Evolutionary conservation across 2,329 filamentous ascomycete genomes (phyloP), one percentile per base, ranked within the genome.

Genomic region (Xenoacremonium recifei): DNA sequence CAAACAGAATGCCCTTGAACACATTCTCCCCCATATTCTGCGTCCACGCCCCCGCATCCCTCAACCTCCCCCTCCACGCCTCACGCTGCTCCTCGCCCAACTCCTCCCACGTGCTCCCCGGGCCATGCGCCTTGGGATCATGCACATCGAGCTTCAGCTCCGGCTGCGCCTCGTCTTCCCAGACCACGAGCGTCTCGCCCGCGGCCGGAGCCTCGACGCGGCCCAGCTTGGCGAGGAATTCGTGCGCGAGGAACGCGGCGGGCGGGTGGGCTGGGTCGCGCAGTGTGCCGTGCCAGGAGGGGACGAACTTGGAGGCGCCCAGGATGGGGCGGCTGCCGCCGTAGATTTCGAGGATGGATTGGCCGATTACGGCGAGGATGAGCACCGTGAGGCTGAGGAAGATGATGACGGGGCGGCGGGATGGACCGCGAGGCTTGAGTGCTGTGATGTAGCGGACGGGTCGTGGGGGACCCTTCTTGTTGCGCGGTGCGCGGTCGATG

Each of bases 1-100:
- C 79, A 66, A 95, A 95, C 48, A 95, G 69, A 21, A 95, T 78
- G 3, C 87, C 86, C 65, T 84, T 82, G 53, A 95, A 77, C 21
- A 93, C 79, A 9, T 73, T 75, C 69, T 92, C 88, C 3, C 87
- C 87, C 72, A 92, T 87, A 27, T 80, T 75, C 59, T 84, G 82
- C n/a, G 79, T 79, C 89, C 88, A 95, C 50, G 89, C 80, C 0
- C 89, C 89, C 1, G 87, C 83, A 40, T 83, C 74, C 41, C 72
- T 71, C 25, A 95, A 72, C 58, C 76, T 79, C 51, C 77, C 65
- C 67, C 82, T 89, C 89, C 89, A 95, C 15, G 71, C 68, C 38
- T 72, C 67, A 61, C 79, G 79, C 63, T 91, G 79, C 40, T 77
- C 66, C 11, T 75, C 69, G 5, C 72, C 71, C 33, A 95, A 66